These are phyloP conservation scores for Colletotrichum euphorbiae DNA, from an alignment of 2,329 filamentous ascomycete species.

Conservation along the genomic window DNA sequence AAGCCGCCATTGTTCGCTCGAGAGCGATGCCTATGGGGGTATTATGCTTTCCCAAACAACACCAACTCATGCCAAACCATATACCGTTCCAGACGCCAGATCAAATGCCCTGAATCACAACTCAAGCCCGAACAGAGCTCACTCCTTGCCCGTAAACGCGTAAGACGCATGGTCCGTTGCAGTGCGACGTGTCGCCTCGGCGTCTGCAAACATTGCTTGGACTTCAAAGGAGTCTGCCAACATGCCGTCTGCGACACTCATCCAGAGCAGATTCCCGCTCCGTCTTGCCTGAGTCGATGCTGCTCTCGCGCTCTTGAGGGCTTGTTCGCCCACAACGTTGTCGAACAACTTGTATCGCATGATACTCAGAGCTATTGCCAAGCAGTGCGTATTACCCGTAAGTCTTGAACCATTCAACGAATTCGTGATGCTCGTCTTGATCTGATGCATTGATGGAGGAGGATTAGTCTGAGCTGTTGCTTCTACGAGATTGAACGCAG, in stretches of 20 bases:
- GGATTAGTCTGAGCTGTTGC: slow-evolving; percentile 74
- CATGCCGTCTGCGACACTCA: slow-evolving; percentile 84
- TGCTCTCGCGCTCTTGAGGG: slow-evolving; percentile 79
- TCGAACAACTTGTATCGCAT: slow-evolving; percentile 88
- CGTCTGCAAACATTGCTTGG: slow-evolving; percentile 69
- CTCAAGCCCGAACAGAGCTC: slow-evolving; percentile 5
- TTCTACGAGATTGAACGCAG: slow-evolving; percentile 81
- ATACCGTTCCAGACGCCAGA: slow-evolving; percentile 35
- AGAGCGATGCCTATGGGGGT: slow-evolving; percentile 27
- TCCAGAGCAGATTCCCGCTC: slow-evolving; percentile 80
- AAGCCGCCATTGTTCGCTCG: slow-evolving; percentile 14
- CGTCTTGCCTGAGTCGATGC: slow-evolving; percentile 75
- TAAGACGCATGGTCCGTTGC: slow-evolving; percentile 56
- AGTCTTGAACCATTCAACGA: slow-evolving; percentile 77
- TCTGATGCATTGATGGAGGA: slow-evolving; percentile 75
- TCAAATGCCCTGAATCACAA: slow-evolving; percentile 32
- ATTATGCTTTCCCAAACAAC: slow-evolving; percentile 38
- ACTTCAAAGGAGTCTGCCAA: slow-evolving; percentile 80
- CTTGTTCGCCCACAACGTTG: slow-evolving; percentile 83
- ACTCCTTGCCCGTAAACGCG: slow-evolving; percentile 52
- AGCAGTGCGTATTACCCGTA: slow-evolving; percentile 80
- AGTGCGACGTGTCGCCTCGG: slow-evolving; percentile 54
- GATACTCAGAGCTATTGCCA: slow-evolving; percentile 85
- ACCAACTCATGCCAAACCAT: slow-evolving; percentile 35
- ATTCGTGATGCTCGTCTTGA: slow-evolving; percentile 81